Evolutionary conservation across 1,139 yeast genomes (phyloP).

Genomic region (Geotrichum australiense): DNA sequence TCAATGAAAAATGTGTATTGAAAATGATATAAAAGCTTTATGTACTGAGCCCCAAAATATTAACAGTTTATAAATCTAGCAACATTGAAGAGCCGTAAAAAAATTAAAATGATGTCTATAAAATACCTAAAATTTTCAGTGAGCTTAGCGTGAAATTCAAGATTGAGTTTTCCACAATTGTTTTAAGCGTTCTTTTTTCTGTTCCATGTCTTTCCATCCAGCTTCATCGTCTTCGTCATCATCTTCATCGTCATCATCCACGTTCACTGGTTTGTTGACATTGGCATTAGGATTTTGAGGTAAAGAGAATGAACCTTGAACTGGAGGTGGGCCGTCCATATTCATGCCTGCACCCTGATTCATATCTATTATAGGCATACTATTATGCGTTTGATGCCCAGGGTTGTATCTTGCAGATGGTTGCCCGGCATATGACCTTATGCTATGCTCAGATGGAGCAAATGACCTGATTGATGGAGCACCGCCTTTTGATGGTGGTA

Average conservation of each 20-base stretch:
- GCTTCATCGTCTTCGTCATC: slow-evolving; percentile 19
- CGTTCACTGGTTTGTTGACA: no score
- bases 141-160: slow-evolving; percentile 4
- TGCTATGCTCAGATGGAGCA: slow-evolving; percentile 24
- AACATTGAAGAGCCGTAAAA: background rate
- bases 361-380: slow-evolving; percentile 10
- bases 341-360: no score
- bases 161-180: slow-evolving; percentile 17
- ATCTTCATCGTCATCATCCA: slow-evolving; percentile 16
- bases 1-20: background rate
- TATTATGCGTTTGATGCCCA: slow-evolving; percentile 8
- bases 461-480: slow-evolving; percentile 26
- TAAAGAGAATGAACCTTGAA: no score
- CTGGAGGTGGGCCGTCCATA: no score
- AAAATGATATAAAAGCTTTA: background rate
- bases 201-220: slow-evolving; percentile 19
- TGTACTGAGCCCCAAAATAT: background rate
- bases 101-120: background rate
- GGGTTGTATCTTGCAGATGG: slow-evolving; percentile 4
- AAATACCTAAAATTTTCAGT: background rate
- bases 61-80: background rate
- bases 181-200: slow-evolving; percentile 13
- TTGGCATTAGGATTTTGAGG: no score
- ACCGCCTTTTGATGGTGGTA: slow-evolving; percentile 18
- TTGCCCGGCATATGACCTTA: slow-evolving; percentile 14